Conservation (phyloP, 176 grass and related monocot species). For the Avena sativa region DNA sequence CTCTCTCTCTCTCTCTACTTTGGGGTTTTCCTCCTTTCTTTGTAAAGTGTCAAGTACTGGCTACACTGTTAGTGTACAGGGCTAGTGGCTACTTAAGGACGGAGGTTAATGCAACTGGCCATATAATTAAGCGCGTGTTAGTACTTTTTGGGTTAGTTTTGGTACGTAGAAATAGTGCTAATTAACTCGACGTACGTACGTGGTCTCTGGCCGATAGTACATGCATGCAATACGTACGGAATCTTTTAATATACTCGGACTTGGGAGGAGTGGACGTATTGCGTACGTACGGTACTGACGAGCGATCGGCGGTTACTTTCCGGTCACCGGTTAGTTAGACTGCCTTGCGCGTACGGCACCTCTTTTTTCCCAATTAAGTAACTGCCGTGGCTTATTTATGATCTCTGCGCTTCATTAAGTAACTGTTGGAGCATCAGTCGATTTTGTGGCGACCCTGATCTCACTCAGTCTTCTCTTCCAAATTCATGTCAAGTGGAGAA, state of each 20-base stretch:
- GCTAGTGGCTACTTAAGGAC: conserved; percentile 28
- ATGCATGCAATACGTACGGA: conserved; percentile 4
- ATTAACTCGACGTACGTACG: conserved; percentile 8
- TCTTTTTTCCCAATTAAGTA: neutral
- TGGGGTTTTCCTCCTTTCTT: neutral
- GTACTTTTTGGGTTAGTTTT: neutral
- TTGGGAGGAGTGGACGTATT: neutral
- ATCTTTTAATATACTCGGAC: neutral
- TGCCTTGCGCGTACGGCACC: neutral
- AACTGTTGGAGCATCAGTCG: too few relatives aligned
- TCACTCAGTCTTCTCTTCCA: too few relatives aligned
- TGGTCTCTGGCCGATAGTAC: neutral
- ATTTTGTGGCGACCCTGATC: too few relatives aligned
- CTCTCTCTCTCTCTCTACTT: neutral
- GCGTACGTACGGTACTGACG: neutral
- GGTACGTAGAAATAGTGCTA: neutral
- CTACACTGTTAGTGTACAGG: neutral
- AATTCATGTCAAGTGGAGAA: too few relatives aligned
- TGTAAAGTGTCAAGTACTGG: neutral
- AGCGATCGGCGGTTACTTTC: neutral
- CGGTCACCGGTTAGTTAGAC: neutral
- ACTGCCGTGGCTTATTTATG: neutral
- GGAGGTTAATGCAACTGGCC: conserved; percentile 16
- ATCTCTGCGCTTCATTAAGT: neutral
- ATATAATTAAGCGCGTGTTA: neutral